Evolutionary conservation across 2,329 filamentous ascomycete species (phyloP).

Genomic region (Aspergillus piperis): DNA sequence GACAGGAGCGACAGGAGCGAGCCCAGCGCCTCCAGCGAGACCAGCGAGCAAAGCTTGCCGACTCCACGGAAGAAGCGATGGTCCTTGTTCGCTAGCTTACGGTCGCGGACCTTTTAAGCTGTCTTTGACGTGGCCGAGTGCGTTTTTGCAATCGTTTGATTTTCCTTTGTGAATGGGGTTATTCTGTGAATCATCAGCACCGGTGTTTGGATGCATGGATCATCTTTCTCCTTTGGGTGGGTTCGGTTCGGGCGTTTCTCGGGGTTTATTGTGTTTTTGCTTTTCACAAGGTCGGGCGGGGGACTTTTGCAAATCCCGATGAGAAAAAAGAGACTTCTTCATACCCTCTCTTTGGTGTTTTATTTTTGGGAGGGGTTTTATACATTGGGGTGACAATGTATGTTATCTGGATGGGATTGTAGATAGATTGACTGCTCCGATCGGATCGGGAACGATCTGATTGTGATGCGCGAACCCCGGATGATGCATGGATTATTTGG

Average conservation of each 20-base stretch:
- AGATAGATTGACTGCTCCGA: not conserved
- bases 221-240: not conserved
- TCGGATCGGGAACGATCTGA: not conserved
- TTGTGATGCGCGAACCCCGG: not conserved
- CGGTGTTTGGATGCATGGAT: not conserved
- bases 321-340: not conserved
- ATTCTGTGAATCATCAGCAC: slow-evolving; percentile 1
- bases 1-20: too few relatives aligned
- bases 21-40: slow-evolving; percentile 12
- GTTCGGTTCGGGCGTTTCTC: not conserved
- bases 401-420: too few relatives aligned
- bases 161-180: slow-evolving; percentile 7
- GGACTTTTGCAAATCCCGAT: too few relatives aligned
- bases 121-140: not conserved
- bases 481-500: not conserved
- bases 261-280: not conserved
- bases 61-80: slow-evolving; percentile 30
- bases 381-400: too few relatives aligned
- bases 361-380: too few relatives aligned
- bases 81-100: slow-evolving; percentile 32
- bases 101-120: slow-evolving; percentile 24
- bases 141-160: not conserved
- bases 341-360: not conserved
- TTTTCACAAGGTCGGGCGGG: too few relatives aligned
- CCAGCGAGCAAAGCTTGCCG: slow-evolving; percentile 27